Evolutionary conservation across 2,329 filamentous ascomycete genomes (phyloP).

Genomic region (Cercospora sp.): DNA sequence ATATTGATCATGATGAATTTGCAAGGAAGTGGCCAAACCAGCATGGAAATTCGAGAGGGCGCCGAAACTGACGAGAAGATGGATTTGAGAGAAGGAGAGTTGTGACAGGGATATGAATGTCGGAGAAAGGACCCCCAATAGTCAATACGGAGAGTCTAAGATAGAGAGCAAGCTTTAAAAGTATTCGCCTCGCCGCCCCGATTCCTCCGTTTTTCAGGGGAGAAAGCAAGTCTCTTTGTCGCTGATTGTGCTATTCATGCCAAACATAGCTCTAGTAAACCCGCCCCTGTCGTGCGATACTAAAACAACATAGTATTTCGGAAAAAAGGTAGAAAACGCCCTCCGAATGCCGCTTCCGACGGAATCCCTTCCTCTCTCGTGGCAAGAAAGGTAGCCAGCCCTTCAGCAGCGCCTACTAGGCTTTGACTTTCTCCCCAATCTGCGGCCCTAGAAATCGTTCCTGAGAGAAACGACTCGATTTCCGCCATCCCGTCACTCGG

Average conservation of each 20-base stretch:
- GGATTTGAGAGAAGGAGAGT: no score
- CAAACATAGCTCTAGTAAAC: neutral
- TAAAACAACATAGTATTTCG: neutral
- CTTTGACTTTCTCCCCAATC: conserved; percentile 3
- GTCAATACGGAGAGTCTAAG: neutral
- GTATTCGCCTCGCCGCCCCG: neutral
- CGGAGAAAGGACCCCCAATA: no score
- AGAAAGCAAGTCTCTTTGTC: neutral
- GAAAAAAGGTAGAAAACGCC: neutral
- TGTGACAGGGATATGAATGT: no score
- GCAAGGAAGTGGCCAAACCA: no score
- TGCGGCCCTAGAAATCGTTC: conserved; percentile 8
- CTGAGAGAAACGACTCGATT: conserved; percentile 12
- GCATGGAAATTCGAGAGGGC: no score
- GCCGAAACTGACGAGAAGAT: no score
- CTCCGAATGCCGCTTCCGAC: neutral
- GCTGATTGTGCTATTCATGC: conserved; percentile 11
- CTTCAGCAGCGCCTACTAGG: neutral
- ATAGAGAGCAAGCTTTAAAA: neutral
- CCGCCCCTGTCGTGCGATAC: neutral
- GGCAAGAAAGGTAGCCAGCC: neutral
- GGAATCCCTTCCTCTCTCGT: neutral
- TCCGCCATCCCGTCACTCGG: neutral
- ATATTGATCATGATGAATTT: no score
- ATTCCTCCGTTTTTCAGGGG: neutral